phyloP scores from a whole-genome alignment of 2,329 filamentous ascomycete genomes.

The Ophiosphaerella korrae region DNA sequence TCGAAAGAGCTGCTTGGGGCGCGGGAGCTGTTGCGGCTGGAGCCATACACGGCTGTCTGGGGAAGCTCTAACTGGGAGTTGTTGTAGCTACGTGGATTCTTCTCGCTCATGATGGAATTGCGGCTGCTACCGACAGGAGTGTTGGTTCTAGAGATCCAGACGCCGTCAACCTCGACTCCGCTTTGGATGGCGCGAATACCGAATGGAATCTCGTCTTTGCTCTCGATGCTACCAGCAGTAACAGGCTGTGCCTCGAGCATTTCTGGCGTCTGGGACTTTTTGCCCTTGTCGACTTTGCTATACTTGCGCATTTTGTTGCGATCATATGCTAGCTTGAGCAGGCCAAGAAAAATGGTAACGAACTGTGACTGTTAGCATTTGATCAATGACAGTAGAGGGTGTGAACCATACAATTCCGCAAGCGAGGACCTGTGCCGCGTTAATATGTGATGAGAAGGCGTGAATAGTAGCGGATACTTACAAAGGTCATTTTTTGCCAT shows the following conservation, averaged over 20 bases:
- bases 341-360: conserved; percentile 70
- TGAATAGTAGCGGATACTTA: conserved; percentile 55
- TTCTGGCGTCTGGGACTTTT: conserved; percentile 55
- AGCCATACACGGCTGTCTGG: conserved; percentile 31
- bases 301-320: conserved; percentile 51
- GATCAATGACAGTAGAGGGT: neutral
- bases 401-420: conserved; percentile 63
- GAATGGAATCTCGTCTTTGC: conserved; percentile 75
- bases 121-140: conserved; percentile 48
- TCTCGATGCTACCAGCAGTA: conserved; percentile 53
- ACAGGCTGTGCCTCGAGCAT: conserved; percentile 69
- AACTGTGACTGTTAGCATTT: conserved; percentile 50
- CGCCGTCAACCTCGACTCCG: conserved; percentile 82
- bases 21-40: conserved; percentile 44
- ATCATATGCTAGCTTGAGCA: conserved; percentile 64
- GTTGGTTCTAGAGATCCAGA: conserved; percentile 60
- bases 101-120: conserved; percentile 40
- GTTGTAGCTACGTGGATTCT: conserved; percentile 35
- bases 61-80: conserved; percentile 42
- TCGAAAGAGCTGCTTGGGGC: conserved; percentile 45
- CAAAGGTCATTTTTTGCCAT: conserved; percentile 91
- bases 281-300: conserved; percentile 45
- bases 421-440: conserved; percentile 67
- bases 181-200: conserved; percentile 84
- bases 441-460: conserved; percentile 19